Conservation (phyloP, 768 basidiomycete species). For the Rhodocollybia butyracea region DNA sequence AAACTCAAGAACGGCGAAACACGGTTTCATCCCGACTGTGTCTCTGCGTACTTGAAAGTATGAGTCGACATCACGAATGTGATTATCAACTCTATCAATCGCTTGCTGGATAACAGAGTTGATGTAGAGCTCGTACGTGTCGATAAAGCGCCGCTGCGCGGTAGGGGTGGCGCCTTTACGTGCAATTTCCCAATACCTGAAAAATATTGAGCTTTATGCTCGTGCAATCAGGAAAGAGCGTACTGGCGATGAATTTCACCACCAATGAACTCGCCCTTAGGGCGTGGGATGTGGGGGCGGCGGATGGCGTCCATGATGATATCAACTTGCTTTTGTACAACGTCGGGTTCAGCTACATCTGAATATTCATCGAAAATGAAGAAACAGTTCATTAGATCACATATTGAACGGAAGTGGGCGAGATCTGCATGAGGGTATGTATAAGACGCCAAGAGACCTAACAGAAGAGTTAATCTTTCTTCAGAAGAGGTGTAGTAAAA, state of each 20-base stretch:
- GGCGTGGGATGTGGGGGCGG: slow-evolving; percentile 32
- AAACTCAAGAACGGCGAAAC: slow-evolving; percentile 32
- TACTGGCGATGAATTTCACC: slow-evolving; percentile 41
- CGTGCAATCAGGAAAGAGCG: slow-evolving; percentile 10
- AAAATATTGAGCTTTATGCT: background rate
- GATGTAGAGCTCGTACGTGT: slow-evolving; percentile 31
- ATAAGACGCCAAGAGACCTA: slow-evolving; percentile 36
- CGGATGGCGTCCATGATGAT: slow-evolving; percentile 37
- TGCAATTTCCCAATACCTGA: slow-evolving; percentile 33
- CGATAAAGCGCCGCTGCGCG: slow-evolving; percentile 32
- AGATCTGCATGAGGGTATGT: slow-evolving; percentile 27
- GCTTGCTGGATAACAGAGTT: slow-evolving; percentile 40
- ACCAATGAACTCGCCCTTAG: slow-evolving; percentile 30
- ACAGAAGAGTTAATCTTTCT: background rate
- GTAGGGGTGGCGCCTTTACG: slow-evolving; percentile 16
- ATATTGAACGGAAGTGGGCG: slow-evolving; percentile 29
- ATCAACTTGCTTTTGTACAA: slow-evolving; percentile 27
- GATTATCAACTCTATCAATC: slow-evolving; percentile 28
- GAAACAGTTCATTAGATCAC: slow-evolving; percentile 50
- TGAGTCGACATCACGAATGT: slow-evolving; percentile 32
- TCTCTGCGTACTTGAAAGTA: slow-evolving; percentile 40
- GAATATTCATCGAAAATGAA: slow-evolving; percentile 51
- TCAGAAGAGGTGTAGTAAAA: background rate
- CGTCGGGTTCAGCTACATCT: slow-evolving; percentile 32
- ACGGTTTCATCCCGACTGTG: slow-evolving; percentile 37